Percentiles rank a stretch among this genome's conserved stretches.
Conservation (phyloP, 306 rosid species). For the Biancaea sappan region DNA sequence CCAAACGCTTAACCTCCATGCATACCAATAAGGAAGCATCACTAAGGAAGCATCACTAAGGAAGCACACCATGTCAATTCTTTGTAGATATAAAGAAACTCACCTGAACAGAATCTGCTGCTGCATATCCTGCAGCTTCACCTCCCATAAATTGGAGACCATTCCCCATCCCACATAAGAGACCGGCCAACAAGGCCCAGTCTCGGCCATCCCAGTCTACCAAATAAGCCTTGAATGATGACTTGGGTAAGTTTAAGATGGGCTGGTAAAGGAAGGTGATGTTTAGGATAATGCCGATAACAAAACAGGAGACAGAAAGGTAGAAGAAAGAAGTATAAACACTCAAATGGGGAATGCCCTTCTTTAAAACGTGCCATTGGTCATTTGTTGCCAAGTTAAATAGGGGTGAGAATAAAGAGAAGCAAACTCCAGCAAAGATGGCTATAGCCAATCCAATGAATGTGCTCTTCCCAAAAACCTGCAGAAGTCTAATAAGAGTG, state of each 20-base stretch:
- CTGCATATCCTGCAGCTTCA: conserved; percentile 95
- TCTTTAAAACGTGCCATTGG: conserved; percentile 71
- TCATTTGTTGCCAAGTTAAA: conserved; percentile 92
- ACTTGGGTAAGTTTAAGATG: conserved; percentile 65
- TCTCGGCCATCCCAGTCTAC: conserved; percentile 81
- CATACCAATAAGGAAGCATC: too few relatives aligned
- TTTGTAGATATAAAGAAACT: conserved; percentile 29
- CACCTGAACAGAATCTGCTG: conserved; percentile 95
- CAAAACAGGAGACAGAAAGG: conserved; percentile 73
- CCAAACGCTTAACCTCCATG: too few relatives aligned
- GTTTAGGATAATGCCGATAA: conserved; percentile 65
- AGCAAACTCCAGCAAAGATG: conserved; percentile 77
- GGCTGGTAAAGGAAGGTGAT: conserved; percentile 77
- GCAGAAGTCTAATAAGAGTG: background rate
- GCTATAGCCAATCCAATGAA: conserved; percentile 64
- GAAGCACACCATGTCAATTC: background rate
- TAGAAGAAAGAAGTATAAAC: conserved; percentile 88
- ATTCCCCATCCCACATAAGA: conserved; percentile 86
- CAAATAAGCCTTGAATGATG: conserved; percentile 73
- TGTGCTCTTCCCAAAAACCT: conserved; percentile 78
- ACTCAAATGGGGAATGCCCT: conserved; percentile 76
- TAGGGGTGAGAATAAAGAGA: conserved; percentile 86
- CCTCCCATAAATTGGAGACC: conserved; percentile 98
- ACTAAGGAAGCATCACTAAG: too few relatives aligned
- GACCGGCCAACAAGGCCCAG: conserved; percentile 90